phyloP scores from a whole-genome alignment of 352 stramenopile species.

The Pythium pyrilobum region DNA sequence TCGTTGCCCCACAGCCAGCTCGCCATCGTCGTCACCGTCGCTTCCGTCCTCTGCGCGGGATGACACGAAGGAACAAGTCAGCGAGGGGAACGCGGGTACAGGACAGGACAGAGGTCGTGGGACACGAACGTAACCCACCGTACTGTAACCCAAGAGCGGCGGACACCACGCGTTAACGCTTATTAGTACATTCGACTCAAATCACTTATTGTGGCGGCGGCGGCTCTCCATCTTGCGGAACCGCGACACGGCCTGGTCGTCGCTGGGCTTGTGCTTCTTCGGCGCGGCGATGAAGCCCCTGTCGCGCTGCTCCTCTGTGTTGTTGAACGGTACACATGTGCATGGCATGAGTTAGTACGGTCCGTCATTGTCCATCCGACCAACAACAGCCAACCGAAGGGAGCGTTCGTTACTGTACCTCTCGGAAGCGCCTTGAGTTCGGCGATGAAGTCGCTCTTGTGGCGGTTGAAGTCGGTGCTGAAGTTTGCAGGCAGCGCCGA shows the following conservation, averaged over 20 bases:
- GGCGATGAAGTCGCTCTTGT: constrained; percentile 54
- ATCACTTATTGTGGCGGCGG: constrained; percentile 28
- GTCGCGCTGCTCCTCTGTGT: constrained; percentile 63
- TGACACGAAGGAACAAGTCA: constrained; percentile 12
- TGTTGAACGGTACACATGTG: background rate
- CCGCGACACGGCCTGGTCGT: constrained; percentile 53
- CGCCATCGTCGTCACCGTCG: constrained; percentile 21
- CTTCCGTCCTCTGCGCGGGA: background rate
- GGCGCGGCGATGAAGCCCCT: constrained; percentile 54
- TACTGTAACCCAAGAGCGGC: background rate
- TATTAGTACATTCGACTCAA: constrained; percentile 7
- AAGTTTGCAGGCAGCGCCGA: constrained; percentile 68
- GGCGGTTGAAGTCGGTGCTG: constrained; percentile 73
- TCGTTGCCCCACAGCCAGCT: constrained; percentile 85
- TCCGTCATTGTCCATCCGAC: background rate
- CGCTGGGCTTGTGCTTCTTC: constrained; percentile 55
- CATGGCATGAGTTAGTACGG: background rate
- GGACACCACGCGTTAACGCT: too few species aligned
- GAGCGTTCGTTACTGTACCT: too few species aligned
- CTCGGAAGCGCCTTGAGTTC: constrained; percentile 65
- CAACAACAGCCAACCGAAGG: background rate
- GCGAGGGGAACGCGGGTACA: background rate
- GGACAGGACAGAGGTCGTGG: too few species aligned
- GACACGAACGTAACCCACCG: background rate
- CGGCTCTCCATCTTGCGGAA: constrained; percentile 76